These are phyloP conservation scores for Sanghuangporus baumii DNA, from an alignment of 1,284 basidiomycete species.

Conservation along the genomic window DNA sequence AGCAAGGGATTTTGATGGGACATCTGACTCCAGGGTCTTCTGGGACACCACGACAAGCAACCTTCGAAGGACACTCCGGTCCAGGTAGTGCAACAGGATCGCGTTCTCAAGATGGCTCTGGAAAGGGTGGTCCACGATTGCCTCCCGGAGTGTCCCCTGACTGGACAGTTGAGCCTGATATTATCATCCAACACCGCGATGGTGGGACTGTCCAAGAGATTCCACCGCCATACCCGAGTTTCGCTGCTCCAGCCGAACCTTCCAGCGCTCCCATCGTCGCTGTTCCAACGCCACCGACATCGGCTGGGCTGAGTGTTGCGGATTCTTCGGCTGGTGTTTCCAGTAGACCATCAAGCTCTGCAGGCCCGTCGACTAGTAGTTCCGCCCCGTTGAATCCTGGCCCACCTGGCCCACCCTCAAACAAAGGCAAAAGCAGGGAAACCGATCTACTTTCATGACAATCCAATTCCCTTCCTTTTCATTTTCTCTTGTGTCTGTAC, in stretches of 20 bases:
- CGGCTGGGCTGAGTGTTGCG: not conserved
- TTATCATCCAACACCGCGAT: conserved; percentile 30
- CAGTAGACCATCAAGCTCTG: not conserved
- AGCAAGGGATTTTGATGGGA: not conserved
- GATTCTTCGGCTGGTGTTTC: not conserved
- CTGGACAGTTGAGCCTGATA: conserved; percentile 23
- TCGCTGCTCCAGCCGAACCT: conserved; percentile 22
- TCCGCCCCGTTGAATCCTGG: not conserved
- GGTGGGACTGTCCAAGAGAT: conserved; percentile 30
- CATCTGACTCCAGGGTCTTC: not conserved
- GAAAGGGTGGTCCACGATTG: not conserved
- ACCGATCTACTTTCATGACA: not conserved
- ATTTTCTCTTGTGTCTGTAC: not conserved
- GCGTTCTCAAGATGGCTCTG: not conserved
- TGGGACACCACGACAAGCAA: not conserved
- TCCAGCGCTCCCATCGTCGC: not conserved
- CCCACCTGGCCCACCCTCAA: not conserved
- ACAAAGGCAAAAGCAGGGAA: not conserved
- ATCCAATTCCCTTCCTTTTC: not conserved
- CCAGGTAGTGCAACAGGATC: not conserved
- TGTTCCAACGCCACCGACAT: not conserved
- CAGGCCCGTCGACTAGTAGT: not conserved
- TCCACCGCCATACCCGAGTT: conserved; percentile 28
- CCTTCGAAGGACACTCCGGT: conserved; percentile 3
- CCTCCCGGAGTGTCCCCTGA: conserved; percentile 1